Evolutionary conservation across 2,329 filamentous ascomycete species (phyloP), one percentile per base, ranked within the genome.

Genomic region (Phyllosticta citrichinensis): DNA sequence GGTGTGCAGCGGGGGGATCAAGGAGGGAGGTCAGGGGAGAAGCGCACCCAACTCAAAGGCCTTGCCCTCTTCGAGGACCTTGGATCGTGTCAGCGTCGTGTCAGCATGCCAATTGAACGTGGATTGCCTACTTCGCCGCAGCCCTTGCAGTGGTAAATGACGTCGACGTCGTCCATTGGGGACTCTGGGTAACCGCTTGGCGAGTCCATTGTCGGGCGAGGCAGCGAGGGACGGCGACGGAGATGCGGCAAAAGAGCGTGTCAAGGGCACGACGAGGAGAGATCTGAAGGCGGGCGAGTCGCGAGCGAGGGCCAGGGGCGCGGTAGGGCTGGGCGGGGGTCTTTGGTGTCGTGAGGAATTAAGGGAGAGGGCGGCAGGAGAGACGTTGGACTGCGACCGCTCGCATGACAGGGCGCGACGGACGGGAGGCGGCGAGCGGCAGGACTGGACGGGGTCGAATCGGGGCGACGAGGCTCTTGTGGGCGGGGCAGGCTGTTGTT

Each of bases 61-160:
- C 77, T 97, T 97, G 69, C 94, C 94, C 81, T 99, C 94, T 76
- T 99, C 94, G 20, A 99, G 83, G 67, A 97, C 96, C 91, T 97
- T 73, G 61, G 68, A 55, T 50, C 30, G 67, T 54, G 64, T 64
- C 63, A 66, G 66, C 61, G 24, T 52, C 11, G 57, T 52, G 22
- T 52, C 20, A 35, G 51, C 30, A 58, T 27, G 50, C 27, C 61
- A 57, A 52, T 30, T 62, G 62, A 55, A 58, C 58, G 65, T 24
- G 56, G 54, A 56, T 59, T 62, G 59, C 64, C 61, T 67, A 73
- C 73, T 69, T 75, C 73, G 67, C 73, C 63, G 80, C 76, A 70
- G 85, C 87, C 77, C 86, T 89, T 68, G 84, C 80, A 75, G 85
- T 91, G 74, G 82, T 86, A 68, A 75, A 83, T 59, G 78, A 84